Evolutionary conservation across 768 basidiomycete genomes (phyloP).

Genomic region (Amanita rimosa): DNA sequence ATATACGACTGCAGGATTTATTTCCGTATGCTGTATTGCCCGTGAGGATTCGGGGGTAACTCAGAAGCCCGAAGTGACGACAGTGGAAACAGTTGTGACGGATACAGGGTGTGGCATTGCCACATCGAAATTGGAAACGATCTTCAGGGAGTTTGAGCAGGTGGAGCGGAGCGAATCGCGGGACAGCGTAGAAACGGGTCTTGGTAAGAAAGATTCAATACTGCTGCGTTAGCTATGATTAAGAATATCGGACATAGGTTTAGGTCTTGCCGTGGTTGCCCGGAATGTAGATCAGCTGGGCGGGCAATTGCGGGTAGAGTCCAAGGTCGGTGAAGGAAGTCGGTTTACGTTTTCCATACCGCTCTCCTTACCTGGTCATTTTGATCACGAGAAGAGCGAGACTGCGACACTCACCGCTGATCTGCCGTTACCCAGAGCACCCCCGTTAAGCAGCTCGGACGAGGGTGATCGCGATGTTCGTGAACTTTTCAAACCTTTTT

Average conservation of each 20-base stretch:
- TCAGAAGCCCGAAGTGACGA: slow-evolving; percentile 30
- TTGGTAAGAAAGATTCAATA: slow-evolving; percentile 25
- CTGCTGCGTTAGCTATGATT: background rate
- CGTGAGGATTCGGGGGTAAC: slow-evolving; percentile 42
- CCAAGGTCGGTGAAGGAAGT: slow-evolving; percentile 52
- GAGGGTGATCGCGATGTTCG: background rate
- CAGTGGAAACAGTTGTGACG: slow-evolving; percentile 57
- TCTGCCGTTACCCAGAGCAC: slow-evolving; percentile 10
- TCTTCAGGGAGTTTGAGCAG: slow-evolving; percentile 74
- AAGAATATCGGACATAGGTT: slow-evolving; percentile 23
- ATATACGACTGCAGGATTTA: slow-evolving; percentile 51
- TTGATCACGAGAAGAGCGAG: background rate
- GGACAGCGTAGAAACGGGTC: slow-evolving; percentile 25
- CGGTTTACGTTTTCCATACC: slow-evolving; percentile 66
- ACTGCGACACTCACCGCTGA: slow-evolving; percentile 5
- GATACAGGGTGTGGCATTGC: slow-evolving; percentile 72
- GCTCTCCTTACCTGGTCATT: slow-evolving; percentile 29
- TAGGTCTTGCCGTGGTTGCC: slow-evolving; percentile 74
- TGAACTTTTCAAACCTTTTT: background rate
- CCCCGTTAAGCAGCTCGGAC: too few relatives aligned
- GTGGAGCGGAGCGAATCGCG: slow-evolving; percentile 37
- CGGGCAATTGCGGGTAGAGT: slow-evolving; percentile 72
- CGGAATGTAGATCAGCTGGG: slow-evolving; percentile 71
- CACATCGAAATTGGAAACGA: slow-evolving; percentile 52
- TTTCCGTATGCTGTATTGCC: slow-evolving; percentile 45